phyloP scores from a whole-genome alignment of 805 yeast genomes.

The Zygosaccharomyces gambellarensis region DNA sequence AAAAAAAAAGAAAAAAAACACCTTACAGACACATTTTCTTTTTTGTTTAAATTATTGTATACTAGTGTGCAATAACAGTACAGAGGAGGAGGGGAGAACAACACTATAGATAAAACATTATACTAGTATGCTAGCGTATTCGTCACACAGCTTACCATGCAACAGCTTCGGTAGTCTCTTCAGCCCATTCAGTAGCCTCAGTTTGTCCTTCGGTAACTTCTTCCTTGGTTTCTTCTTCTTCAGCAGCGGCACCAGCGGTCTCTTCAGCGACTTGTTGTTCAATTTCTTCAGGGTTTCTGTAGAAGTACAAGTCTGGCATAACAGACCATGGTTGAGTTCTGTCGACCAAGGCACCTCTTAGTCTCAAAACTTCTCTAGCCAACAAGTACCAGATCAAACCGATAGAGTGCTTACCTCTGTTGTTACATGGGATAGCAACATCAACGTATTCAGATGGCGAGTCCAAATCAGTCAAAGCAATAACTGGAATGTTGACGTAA shows the following conservation, averaged over 20 bases:
- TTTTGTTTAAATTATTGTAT: conserved; percentile 15
- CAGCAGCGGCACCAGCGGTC: conserved; percentile 65
- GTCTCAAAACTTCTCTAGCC: conserved; percentile 98
- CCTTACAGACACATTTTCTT: conserved; percentile 12
- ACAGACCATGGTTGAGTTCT: conserved; percentile 97
- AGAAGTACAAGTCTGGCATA: conserved; percentile 99
- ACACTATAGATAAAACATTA: conserved; percentile 19
- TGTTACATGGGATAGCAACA: conserved; percentile 99
- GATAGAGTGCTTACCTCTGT: conserved; percentile 99
- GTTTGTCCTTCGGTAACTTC: conserved; percentile 68
- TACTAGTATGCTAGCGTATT: conserved; percentile 14
- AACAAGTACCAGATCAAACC: conserved; percentile 99
- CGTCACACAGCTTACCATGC: conserved; percentile 26
- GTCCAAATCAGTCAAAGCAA: conserved; percentile 97
- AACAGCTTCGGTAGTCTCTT: conserved; percentile 38
- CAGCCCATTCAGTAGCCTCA: conserved; percentile 61
- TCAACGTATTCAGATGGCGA: conserved; percentile 98
- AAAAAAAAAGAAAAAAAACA: conserved; percentile 1
- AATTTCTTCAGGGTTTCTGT: conserved; percentile 99
- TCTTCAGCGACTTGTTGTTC: conserved; percentile 69
- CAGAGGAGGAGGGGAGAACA: conserved; percentile 17
- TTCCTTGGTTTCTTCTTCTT: conserved; percentile 68
- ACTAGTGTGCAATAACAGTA: conserved; percentile 19
- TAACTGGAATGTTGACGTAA: conserved; percentile 99
- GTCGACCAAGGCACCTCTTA: conserved; percentile 95